Percentiles rank a stretch among this genome's conserved stretches.
These are phyloP conservation scores for Amanita subjunquillea DNA, from an alignment of 768 basidiomycete species.

Conservation along the genomic window DNA sequence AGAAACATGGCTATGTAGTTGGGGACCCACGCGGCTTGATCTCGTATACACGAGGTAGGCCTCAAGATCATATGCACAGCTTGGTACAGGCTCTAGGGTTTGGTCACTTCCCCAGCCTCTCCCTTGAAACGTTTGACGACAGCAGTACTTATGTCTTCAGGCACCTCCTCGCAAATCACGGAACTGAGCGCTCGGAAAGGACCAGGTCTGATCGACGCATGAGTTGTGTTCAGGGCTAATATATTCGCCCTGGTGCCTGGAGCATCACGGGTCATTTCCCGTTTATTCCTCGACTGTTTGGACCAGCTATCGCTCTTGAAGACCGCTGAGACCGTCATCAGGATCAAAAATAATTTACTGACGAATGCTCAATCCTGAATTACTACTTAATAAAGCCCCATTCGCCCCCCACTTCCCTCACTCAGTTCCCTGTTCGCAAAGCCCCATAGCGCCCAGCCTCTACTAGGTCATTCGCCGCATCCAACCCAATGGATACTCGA, in stretches of 20 bases:
- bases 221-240: conserved; percentile 1
- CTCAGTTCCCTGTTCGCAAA: not conserved
- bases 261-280: not conserved
- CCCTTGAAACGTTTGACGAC: not conserved
- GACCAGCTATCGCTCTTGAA: not conserved
- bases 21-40: not conserved
- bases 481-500: not conserved
- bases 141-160: conserved; percentile 1
- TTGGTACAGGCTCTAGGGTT: not conserved
- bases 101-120: not conserved
- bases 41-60: not conserved
- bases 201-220: conserved; percentile 5
- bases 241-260: conserved; percentile 5
- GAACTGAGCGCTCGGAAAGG: conserved; percentile 4
- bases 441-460: not conserved
- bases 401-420: not conserved
- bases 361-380: not conserved
- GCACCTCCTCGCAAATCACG: conserved; percentile 3
- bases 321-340: conserved; percentile 3
- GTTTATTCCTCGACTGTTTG: conserved; percentile 4
- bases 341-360: not conserved
- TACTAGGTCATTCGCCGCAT: not conserved
- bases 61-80: not conserved
- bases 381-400: not conserved
- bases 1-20: not conserved